Evolutionary conservation across 306 rosid genomes (phyloP).

Genomic region (Dryas alaskensis): DNA sequence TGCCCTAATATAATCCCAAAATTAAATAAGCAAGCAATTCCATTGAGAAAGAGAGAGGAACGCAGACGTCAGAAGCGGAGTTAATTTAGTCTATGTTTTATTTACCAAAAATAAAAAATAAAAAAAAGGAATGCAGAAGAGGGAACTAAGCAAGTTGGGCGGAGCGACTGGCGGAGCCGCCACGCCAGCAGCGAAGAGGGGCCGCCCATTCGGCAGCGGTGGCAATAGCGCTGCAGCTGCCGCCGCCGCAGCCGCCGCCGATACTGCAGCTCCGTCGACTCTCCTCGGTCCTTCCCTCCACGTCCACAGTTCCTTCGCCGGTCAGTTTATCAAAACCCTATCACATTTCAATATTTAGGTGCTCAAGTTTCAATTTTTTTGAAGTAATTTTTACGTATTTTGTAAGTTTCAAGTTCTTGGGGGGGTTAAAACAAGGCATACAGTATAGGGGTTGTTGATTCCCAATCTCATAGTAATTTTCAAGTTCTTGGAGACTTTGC

Average conservation of each 20-base stretch:
- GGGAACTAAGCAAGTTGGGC: conserved; percentile 72
- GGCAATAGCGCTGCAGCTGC: conserved; percentile 54
- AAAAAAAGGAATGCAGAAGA: conserved; percentile 68
- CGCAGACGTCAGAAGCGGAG: too few relatives aligned
- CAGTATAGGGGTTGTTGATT: neutral
- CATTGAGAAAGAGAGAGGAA: too few relatives aligned
- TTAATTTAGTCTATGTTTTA: too few relatives aligned
- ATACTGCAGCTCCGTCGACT: conserved; percentile 67
- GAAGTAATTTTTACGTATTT: neutral
- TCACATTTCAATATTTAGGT: neutral
- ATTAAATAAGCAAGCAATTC: too few relatives aligned
- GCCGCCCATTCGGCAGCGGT: conserved; percentile 89
- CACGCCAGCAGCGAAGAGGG: conserved; percentile 83
- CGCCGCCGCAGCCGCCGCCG: conserved; percentile 56
- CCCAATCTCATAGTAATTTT: neutral
- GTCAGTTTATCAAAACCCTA: conserved; percentile 43
- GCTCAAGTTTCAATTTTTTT: neutral
- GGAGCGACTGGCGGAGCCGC: conserved; percentile 61
- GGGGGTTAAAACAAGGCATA: neutral
- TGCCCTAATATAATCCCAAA: too few relatives aligned
- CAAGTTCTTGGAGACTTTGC: neutral
- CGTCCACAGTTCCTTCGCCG: conserved; percentile 86
- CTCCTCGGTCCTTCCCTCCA: conserved; percentile 94
- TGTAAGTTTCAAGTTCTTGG: neutral
- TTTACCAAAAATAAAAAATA: neutral